Evolutionary conservation across 1,284 basidiomycete species (phyloP).

Genomic region (Ganoderma multipileum): DNA sequence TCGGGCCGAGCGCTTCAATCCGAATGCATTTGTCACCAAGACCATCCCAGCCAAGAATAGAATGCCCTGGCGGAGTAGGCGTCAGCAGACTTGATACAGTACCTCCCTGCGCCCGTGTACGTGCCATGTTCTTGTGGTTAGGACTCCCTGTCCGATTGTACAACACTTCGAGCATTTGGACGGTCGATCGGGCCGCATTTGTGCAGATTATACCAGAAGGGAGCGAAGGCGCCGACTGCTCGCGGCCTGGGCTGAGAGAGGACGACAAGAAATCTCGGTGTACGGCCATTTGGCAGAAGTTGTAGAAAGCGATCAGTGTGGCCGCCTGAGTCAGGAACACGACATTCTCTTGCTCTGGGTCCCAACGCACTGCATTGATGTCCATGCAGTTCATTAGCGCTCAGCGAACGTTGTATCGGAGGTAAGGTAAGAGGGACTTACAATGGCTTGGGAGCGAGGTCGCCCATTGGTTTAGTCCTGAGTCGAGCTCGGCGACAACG

Average conservation of each 20-base stretch:
- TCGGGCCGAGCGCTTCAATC: neutral
- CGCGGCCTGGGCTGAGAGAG: neutral
- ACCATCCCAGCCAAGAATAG: neutral
- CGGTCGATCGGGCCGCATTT: neutral
- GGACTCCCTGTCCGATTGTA: neutral
- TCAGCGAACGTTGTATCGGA: slow-evolving; percentile 28
- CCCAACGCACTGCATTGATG: slow-evolving; percentile 46
- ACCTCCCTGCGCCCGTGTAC: no score
- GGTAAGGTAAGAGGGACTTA: slow-evolving; percentile 16
- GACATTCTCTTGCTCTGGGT: slow-evolving; percentile 52
- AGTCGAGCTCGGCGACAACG: slow-evolving; percentile 33
- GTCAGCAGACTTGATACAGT: neutral
- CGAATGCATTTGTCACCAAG: neutral
- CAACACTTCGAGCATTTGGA: neutral
- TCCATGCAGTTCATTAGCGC: slow-evolving; percentile 23
- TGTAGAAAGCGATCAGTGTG: slow-evolving; percentile 58
- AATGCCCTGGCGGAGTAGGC: neutral
- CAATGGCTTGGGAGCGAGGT: slow-evolving; percentile 31
- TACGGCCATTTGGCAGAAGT: slow-evolving; percentile 60
- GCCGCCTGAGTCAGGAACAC: slow-evolving; percentile 60
- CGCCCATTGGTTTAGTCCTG: slow-evolving; percentile 32
- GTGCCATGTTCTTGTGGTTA: neutral
- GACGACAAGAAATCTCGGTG: slow-evolving; percentile 62
- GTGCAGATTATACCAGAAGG: neutral
- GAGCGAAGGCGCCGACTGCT: neutral